Percentiles rank a stretch among this genome's conserved stretches.
Conservation (phyloP, 1,284 basidiomycete species). For the Apiotrichum brassicae region DNA sequence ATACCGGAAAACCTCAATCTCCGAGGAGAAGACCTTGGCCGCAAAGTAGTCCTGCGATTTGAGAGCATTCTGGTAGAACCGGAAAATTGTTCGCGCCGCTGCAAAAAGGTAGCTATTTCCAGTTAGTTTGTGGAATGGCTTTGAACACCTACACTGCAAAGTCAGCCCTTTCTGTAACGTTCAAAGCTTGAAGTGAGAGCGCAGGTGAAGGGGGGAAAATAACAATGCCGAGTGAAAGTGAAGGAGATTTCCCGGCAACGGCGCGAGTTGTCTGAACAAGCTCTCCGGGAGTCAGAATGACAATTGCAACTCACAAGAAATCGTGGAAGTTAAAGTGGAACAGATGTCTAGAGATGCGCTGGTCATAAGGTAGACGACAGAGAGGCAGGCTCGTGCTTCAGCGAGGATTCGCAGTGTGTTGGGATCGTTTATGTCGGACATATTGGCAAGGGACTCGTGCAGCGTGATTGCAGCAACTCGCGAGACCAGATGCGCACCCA, state of each 20-base stretch:
- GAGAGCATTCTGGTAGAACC: conserved; percentile 32
- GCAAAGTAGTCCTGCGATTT: conserved; percentile 18
- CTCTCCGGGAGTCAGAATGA: not conserved
- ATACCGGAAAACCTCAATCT: conserved; percentile 38
- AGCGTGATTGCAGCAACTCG: conserved; percentile 35
- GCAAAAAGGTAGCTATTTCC: conserved; percentile 25
- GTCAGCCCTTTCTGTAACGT: not conserved
- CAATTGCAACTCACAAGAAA: conserved; percentile 27
- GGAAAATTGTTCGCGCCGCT: conserved; percentile 26
- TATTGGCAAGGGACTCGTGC: conserved; percentile 37
- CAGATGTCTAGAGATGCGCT: conserved; percentile 30
- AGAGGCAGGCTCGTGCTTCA: conserved; percentile 27
- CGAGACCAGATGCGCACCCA: conserved; percentile 31
- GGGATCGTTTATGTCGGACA: conserved; percentile 21
- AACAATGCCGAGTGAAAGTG: not conserved
- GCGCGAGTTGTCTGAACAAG: not conserved
- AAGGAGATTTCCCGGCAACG: no score
- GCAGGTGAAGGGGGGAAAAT: not conserved
- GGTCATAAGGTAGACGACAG: conserved; percentile 27
- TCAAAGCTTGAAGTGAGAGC: not conserved
- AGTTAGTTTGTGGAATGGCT: no score
- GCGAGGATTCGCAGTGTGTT: conserved; percentile 24
- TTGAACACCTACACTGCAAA: not conserved
- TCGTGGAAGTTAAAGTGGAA: conserved; percentile 22
- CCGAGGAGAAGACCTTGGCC: conserved; percentile 20